Evolutionary conservation across 1,139 yeast genomes (phyloP).

Genomic region (Casaregolazyma lundiana): DNA sequence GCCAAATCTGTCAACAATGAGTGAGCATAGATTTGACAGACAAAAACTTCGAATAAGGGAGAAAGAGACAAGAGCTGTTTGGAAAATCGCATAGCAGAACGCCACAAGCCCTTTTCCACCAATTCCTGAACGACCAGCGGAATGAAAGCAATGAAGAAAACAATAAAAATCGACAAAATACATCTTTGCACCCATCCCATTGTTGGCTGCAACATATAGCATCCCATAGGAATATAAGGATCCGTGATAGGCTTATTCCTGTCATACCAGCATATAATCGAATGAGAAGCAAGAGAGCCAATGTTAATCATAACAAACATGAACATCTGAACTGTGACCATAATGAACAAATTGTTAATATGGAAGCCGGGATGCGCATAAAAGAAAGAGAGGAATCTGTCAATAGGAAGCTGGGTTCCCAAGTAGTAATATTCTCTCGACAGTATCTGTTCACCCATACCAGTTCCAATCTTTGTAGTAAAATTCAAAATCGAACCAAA

Average conservation of each 20-base stretch:
- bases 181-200: slow-evolving; percentile 97
- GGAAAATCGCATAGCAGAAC: slow-evolving; percentile 83
- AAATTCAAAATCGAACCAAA: slow-evolving; percentile 97
- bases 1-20: slow-evolving; percentile 87
- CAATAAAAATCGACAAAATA: slow-evolving; percentile 95
- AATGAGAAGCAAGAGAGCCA: slow-evolving; percentile 86
- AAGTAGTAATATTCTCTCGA: slow-evolving; percentile 96
- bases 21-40: slow-evolving; percentile 94
- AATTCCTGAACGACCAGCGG: slow-evolving; percentile 96
- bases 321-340: slow-evolving; percentile 86
- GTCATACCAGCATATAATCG: slow-evolving; percentile 80
- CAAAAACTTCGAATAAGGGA: slow-evolving; percentile 97
- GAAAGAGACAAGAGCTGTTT: slow-evolving; percentile 88
- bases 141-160: slow-evolving; percentile 93
- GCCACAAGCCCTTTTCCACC: slow-evolving; percentile 97
- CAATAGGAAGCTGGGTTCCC: slow-evolving; percentile 95
- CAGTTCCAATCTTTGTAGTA: slow-evolving; percentile 99
- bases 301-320: slow-evolving; percentile 88
- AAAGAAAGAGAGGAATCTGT: slow-evolving; percentile 94
- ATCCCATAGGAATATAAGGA: slow-evolving; percentile 79
- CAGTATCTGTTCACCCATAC: slow-evolving; percentile 99
- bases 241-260: slow-evolving; percentile 83
- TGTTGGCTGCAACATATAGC: slow-evolving; percentile 88
- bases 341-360: slow-evolving; percentile 92
- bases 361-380: slow-evolving; percentile 99